These are phyloP conservation scores for Rhizopus arrhizus DNA, from an alignment of 371 early-diverging fungal genomes.

Conservation along the genomic window DNA sequence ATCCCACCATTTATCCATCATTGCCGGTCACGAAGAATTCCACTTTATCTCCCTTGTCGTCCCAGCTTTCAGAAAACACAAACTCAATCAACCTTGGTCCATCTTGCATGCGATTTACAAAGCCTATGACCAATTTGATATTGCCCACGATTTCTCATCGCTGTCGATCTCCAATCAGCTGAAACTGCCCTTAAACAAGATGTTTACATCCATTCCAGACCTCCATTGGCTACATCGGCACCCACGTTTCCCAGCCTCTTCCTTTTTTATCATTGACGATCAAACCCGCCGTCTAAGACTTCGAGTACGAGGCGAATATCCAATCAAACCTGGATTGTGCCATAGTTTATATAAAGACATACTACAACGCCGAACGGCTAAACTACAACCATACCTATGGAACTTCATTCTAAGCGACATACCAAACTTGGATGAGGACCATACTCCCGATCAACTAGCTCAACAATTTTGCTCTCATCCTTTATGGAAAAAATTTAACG, in stretches of 20 bases:
- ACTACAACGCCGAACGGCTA: not conserved
- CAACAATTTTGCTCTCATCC: not conserved
- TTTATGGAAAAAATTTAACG: not conserved
- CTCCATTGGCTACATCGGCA: not conserved
- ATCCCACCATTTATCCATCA: not conserved
- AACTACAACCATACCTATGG: conserved; percentile 1
- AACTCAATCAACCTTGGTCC: not conserved
- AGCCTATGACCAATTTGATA: conserved; percentile 3
- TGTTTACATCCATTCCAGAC: not conserved
- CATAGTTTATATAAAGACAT: not conserved
- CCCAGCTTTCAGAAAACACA: not conserved
- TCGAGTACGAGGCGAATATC: not conserved
- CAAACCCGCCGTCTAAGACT: not conserved
- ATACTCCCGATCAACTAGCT: not conserved
- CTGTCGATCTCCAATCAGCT: not conserved
- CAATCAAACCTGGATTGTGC: not conserved
- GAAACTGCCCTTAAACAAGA: not conserved
- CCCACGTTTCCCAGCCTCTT: not conserved
- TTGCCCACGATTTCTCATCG: not conserved
- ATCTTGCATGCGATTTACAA: conserved; percentile 3
- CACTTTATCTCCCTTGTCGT: not conserved
- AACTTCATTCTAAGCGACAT: not conserved
- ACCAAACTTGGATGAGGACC: not conserved
- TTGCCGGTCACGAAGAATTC: not conserved
- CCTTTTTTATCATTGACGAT: not conserved